Conservation (phyloP, 306 rosid genomes). For the Ziziphus jujuba region DNA sequence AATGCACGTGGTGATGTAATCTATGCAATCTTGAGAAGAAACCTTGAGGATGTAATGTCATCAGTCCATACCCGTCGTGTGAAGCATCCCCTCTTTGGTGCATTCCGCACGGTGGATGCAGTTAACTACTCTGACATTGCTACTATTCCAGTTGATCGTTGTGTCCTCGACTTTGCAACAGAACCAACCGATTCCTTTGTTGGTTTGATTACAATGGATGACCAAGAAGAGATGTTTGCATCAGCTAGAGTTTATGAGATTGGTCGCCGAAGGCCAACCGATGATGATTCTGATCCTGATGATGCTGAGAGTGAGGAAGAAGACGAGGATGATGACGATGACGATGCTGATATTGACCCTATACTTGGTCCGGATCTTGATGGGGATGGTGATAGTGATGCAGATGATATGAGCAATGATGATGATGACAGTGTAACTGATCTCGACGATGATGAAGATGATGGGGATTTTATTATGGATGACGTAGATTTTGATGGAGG, state of each 20-base stretch:
- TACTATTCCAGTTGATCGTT: slow-evolving; percentile 83
- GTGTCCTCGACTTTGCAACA: slow-evolving; percentile 92
- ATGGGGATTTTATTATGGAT: slow-evolving; percentile 70
- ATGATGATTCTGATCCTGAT: slow-evolving; percentile 97
- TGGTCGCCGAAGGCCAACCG: slow-evolving; percentile 91
- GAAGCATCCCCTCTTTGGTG: slow-evolving; percentile 84
- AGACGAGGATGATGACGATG: slow-evolving; percentile 70
- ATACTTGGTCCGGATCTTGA: slow-evolving; percentile 81
- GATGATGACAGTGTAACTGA: slow-evolving; percentile 66
- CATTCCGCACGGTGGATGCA: slow-evolving; percentile 97
- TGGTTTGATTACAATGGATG: slow-evolving; percentile 93
- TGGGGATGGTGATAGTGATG: slow-evolving; percentile 72
- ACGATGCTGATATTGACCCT: slow-evolving; percentile 51
- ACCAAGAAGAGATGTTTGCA: slow-evolving; percentile 91
- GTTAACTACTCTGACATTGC: slow-evolving; percentile 93
- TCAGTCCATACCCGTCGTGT: slow-evolving; percentile 79
- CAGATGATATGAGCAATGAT: slow-evolving; percentile 71
- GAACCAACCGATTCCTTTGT: slow-evolving; percentile 93
- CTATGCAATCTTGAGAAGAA: slow-evolving; percentile 91
- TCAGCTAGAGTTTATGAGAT: slow-evolving; percentile 87
- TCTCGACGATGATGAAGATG: slow-evolving; percentile 56
- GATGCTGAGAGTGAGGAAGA: slow-evolving; percentile 95
- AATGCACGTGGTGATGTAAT: slow-evolving; percentile 96
- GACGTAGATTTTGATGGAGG: slow-evolving; percentile 71
- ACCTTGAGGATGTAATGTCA: slow-evolving; percentile 93